Conservation (phyloP, 345 rosid species). For the Eucalyptus erythrocorys region DNA sequence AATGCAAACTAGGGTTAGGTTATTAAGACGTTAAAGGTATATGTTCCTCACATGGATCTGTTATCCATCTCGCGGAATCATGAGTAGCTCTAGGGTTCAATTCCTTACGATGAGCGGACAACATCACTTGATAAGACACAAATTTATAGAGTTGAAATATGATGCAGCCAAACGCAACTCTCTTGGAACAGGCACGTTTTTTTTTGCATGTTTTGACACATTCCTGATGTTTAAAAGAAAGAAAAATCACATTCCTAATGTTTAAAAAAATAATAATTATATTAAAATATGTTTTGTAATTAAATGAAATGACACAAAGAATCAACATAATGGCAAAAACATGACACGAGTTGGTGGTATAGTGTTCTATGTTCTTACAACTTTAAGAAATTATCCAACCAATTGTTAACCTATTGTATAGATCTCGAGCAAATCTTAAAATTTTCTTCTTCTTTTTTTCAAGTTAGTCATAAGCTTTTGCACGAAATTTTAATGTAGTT, state of each 20-base stretch:
- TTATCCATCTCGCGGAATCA: background rate
- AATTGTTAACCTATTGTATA: no score
- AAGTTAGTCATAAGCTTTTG: background rate
- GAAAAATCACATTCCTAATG: no score
- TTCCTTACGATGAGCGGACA: background rate
- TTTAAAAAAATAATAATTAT: no score
- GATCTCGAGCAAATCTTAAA: no score
- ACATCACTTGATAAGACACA: background rate
- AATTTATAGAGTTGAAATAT: background rate
- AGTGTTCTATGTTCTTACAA: background rate
- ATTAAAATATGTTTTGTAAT: background rate
- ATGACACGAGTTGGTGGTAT: background rate
- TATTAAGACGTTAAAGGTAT: background rate
- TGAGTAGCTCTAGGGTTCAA: background rate
- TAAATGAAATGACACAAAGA: background rate
- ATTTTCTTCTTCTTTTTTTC: background rate
- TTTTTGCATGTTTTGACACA: no score
- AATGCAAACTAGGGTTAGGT: background rate
- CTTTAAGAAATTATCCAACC: background rate
- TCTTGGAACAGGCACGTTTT: no score
- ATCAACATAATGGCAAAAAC: background rate
- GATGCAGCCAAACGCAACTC: background rate
- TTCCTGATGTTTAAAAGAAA: no score
- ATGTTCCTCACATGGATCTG: background rate
- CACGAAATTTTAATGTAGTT: no score